Evolutionary conservation across 345 rosid species (phyloP), one percentile per base, ranked within the genome.

Genomic region (Toxicodendron radicans): DNA sequence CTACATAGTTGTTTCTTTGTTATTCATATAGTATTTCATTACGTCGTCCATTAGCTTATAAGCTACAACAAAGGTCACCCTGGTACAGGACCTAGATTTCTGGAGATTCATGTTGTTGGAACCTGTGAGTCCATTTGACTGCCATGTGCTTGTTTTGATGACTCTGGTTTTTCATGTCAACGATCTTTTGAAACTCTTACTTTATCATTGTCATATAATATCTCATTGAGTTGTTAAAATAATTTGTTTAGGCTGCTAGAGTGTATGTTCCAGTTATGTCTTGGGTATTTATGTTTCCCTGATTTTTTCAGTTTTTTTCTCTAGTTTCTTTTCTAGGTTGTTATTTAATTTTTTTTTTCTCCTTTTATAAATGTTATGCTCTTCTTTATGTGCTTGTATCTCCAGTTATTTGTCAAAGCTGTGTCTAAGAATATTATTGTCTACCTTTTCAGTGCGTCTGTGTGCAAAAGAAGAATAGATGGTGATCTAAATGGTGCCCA

Each of bases 401-500:
- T 58, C 64, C 27, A 33, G 23, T 23, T 56, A 8, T 65, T 54
- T 64, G 48, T 69, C 73, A 60, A 71, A 66, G 17, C 66, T 24
- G 57, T 32, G 57, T 63, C 75, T 69, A 38, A 68, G 11, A 16
- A 52, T 46, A 4, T 16, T 65, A 7, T 60, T 58, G 24, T 63
- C 75, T 5, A 51, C 72, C 70, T 68, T 73, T 78, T 63, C 90
- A 92, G 97, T 92, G 85, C 89, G 97, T 27, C 75, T 91, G 76
- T 92, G 97, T 81, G 86, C 91, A 30, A 78, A 88, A 78, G 97
- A 90, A 51, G 89, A 76, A 35, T 89, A 87, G 70, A 60, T 30
- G 35, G 10, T 53, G 48, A 71, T 21, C 45, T 57, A n/a, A 54
- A 7, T 24, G n/a, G 49, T 30, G 53, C 18, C 4, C 46, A 30